Base-by-base conservation (phyloP, 208 protist species). In the Herpetomonas tarakana region DNA sequence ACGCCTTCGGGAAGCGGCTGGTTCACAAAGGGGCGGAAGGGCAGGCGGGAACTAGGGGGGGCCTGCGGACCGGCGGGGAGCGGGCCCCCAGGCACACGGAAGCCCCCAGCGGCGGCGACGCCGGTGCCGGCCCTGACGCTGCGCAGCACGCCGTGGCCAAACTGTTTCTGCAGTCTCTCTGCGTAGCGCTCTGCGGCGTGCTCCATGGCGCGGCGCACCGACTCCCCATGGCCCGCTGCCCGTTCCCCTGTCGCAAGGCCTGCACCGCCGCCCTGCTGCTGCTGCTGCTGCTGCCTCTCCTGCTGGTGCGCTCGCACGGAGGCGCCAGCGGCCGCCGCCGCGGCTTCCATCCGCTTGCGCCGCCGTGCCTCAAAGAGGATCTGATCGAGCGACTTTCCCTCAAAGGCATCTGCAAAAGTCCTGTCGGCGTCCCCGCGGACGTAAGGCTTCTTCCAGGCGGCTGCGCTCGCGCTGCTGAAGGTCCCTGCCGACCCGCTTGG, bases 371-470 rank as follows among this genome's bases (percentile, higher is more conserved):
- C 68, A 55, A 95, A 95, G 16, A 95, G 54, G 49, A 95, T 74
- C 51, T 95, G 71, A 53, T 95, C 83, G 9, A 95, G 60, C 24
- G 83, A 76, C 71, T 86, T 84, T 4, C 88, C 88, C 24, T 92
- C 80, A 62, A 95, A 95, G 26, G 79, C 88, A 31, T 83, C 81
- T 27, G 78, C 68, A 56, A 95, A 95, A 58, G 76, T 74, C 47
- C 88, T 85, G 49, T 95, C 84, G 22, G 88, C 88, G 61, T 95
- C 88, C 9, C 81, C 79, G 16, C 85, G 76, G 6, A 92, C 78
- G 69, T 90, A 95, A 3, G 75, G 67, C 54, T 76, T 77, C 22
- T 52, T n/a, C 16, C 53, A 51, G 14, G 54, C 47, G 52, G 35
- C 62, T 58, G 39, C 68, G 62, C 3, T 46, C 1, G 4, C 4